phyloP scores from a whole-genome alignment of 441 rosid genomes.

The Adansonia grandidieri region DNA sequence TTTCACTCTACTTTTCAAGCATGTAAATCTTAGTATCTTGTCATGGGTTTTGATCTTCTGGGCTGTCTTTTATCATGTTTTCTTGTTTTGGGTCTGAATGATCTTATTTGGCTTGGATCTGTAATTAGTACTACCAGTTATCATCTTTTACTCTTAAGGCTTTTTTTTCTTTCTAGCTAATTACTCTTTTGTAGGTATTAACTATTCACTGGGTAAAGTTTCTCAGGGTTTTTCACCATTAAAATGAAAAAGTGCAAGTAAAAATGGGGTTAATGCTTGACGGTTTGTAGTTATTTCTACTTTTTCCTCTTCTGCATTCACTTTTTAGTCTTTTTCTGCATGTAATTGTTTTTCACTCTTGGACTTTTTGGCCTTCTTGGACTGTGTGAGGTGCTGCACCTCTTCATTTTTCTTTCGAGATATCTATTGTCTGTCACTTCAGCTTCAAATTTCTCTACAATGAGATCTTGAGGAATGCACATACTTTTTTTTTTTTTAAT shows the following conservation, averaged over 20 bases:
- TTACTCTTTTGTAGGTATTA: conserved; percentile 19
- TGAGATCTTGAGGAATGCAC: conserved; percentile 23
- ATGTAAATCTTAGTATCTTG: conserved; percentile 15
- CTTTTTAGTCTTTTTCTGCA: conserved; percentile 27
- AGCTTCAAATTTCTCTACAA: background rate
- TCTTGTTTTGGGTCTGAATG: conserved; percentile 2
- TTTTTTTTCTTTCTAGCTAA: background rate
- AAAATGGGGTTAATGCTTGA: background rate
- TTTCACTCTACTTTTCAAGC: conserved; percentile 8
- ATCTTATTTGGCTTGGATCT: conserved; percentile 41
- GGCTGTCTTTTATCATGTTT: background rate
- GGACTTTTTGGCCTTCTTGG: conserved; percentile 34
- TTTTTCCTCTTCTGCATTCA: conserved; percentile 3
- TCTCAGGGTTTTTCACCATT: background rate
- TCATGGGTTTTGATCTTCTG: conserved; percentile 12
- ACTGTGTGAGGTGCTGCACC: conserved; percentile 14
- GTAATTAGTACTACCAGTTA: conserved; percentile 25
- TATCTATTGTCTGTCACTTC: conserved; percentile 18
- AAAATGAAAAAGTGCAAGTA: background rate
- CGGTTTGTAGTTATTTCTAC: no score
- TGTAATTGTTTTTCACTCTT: conserved; percentile 29
- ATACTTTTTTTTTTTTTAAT: background rate
- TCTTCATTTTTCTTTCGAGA: conserved; percentile 21
- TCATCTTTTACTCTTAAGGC: conserved; percentile 2
- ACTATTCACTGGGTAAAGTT: conserved; percentile 18